phyloP scores from a whole-genome alignment of 306 rosid genomes.

The Cicer arietinum region DNA sequence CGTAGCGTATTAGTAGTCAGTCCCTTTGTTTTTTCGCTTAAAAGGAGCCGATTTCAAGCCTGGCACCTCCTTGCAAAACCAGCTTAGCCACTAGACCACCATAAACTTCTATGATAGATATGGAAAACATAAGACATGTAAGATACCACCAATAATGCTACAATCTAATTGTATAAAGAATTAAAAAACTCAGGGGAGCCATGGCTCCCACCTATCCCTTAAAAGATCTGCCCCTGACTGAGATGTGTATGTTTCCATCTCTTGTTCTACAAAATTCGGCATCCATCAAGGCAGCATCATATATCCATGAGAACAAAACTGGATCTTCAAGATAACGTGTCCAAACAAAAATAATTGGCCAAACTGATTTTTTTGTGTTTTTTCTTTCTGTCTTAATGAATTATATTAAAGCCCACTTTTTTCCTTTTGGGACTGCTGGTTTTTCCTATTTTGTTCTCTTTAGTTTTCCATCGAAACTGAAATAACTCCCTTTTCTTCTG shows the following conservation, averaged over 20 bases:
- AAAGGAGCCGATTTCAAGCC: neutral
- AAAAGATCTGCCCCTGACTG: neutral
- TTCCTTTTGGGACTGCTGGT: neutral
- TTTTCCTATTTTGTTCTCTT: slow-evolving; percentile 9
- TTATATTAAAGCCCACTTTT: neutral
- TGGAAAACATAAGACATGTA: neutral
- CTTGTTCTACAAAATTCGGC: slow-evolving; percentile 2
- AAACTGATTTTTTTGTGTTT: neutral
- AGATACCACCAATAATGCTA: neutral
- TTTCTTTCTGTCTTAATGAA: neutral
- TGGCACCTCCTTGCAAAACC: neutral
- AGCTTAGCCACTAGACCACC: neutral
- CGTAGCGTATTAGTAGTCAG: neutral
- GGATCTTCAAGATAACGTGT: neutral
- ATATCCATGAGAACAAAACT: neutral
- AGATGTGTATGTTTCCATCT: neutral
- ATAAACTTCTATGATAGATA: neutral
- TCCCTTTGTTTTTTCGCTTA: neutral
- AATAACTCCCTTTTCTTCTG: slow-evolving; percentile 35
- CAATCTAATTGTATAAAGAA: neutral
- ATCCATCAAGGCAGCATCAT: neutral
- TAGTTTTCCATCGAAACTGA: slow-evolving; percentile 23
- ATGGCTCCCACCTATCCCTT: neutral
- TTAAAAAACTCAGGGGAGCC: neutral
- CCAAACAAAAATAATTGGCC: neutral